phyloP scores from a whole-genome alignment of 2,329 filamentous ascomycete species.

The Emericellopsis atlantica region DNA sequence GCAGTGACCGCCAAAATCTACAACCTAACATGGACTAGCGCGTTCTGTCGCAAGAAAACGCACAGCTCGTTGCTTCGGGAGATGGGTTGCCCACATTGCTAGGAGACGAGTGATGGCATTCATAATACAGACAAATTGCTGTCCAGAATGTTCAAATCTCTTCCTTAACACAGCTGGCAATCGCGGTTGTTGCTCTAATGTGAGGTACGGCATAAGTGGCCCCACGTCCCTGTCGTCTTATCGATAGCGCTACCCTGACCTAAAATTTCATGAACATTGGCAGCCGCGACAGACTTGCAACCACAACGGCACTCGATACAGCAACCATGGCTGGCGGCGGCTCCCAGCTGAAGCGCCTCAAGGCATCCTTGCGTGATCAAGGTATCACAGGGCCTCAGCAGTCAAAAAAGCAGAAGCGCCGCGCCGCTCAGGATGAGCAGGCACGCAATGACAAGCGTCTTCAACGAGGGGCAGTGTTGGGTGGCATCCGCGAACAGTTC shows the following conservation, averaged over 20 bases:
- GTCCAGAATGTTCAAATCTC: too few relatives aligned
- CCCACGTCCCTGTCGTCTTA: background rate
- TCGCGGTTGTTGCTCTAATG: too few relatives aligned
- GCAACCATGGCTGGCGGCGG: slow-evolving; percentile 59
- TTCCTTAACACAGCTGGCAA: too few relatives aligned
- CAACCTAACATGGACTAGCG: background rate
- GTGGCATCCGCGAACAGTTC: slow-evolving; percentile 86
- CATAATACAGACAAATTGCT: too few relatives aligned
- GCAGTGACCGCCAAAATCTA: background rate
- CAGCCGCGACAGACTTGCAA: background rate
- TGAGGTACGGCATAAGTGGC: background rate
- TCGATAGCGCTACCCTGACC: background rate
- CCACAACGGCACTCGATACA: slow-evolving; percentile 5
- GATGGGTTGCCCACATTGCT: too few relatives aligned
- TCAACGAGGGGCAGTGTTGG: slow-evolving; percentile 64
- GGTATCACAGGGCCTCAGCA: slow-evolving; percentile 85
- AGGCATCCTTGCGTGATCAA: slow-evolving; percentile 77
- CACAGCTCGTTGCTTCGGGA: too few relatives aligned
- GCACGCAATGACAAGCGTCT: slow-evolving; percentile 60
- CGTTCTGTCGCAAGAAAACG: background rate
- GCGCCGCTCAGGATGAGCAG: slow-evolving; percentile 53
- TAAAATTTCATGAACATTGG: background rate
- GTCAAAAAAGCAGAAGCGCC: slow-evolving; percentile 87
- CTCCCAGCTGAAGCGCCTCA: slow-evolving; percentile 92
- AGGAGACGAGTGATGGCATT: too few relatives aligned